Percentiles rank a stretch among this genome's conserved stretches.
Conservation (phyloP, 768 basidiomycete genomes). For the Fomitopsis pulvina region DNA sequence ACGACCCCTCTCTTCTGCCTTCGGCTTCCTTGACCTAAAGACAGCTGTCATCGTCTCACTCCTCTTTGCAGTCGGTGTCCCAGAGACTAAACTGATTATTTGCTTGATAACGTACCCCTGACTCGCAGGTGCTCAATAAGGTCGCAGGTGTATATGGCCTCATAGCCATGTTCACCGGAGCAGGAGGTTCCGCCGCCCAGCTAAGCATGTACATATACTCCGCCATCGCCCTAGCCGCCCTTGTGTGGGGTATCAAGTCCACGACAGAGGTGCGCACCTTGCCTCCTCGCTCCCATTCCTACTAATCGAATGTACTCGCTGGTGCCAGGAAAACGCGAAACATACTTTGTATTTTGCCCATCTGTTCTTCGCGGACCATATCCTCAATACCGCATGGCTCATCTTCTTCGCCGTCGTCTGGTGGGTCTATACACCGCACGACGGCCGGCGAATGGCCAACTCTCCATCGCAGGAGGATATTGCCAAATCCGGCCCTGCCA, state of each 20-base stretch:
- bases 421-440: slow-evolving; percentile 91
- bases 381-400: slow-evolving; percentile 89
- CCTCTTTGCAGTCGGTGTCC: slow-evolving; percentile 72
- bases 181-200: slow-evolving; percentile 91
- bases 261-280: slow-evolving; percentile 70
- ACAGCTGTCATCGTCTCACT: slow-evolving; percentile 85
- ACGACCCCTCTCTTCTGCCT: slow-evolving; percentile 76
- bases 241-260: slow-evolving; percentile 85
- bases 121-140: slow-evolving; percentile 80
- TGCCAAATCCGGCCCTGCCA: slow-evolving; percentile 47
- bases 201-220: slow-evolving; percentile 93
- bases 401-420: slow-evolving; percentile 83
- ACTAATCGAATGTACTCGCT: background rate
- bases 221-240: slow-evolving; percentile 67
- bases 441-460: slow-evolving; percentile 74
- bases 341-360: slow-evolving; percentile 87
- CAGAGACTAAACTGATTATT: background rate
- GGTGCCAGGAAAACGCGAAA: slow-evolving; percentile 74
- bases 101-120: background rate
- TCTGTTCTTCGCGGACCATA: slow-evolving; percentile 86
- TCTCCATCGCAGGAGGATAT: slow-evolving; percentile 87
- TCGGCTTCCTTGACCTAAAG: slow-evolving; percentile 88
- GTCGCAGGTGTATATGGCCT: slow-evolving; percentile 97
- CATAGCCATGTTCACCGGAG: slow-evolving; percentile 83
- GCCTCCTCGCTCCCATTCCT: slow-evolving; percentile 3